These are phyloP conservation scores for Schizosaccharomyces osmophilus DNA, from an alignment of 805 yeast genomes.

Conservation along the genomic window DNA sequence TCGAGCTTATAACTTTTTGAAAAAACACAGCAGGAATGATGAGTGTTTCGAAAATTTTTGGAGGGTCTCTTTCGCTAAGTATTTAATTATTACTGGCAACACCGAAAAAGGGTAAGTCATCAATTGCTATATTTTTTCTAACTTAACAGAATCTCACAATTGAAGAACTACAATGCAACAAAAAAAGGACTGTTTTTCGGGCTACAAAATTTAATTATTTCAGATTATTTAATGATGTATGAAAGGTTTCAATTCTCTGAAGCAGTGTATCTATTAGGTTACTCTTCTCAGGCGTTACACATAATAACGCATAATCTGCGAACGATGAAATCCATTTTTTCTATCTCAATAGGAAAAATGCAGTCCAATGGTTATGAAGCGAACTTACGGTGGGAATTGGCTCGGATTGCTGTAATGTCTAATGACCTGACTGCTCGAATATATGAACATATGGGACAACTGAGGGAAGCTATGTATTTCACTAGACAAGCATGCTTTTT, in stretches of 20 bases:
- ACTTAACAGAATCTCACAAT: neutral
- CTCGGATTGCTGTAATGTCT: neutral
- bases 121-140: neutral
- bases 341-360: neutral
- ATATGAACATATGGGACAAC: neutral
- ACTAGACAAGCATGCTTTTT: neutral
- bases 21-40: neutral
- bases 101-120: neutral
- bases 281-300: neutral
- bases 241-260: neutral
- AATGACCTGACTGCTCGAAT: neutral
- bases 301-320: neutral
- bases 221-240: neutral
- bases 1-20: neutral
- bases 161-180: neutral
- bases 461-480: neutral
- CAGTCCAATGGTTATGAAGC: neutral
- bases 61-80: neutral
- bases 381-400: neutral
- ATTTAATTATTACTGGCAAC: neutral
- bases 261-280: neutral
- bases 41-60: neutral
- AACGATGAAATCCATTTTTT: neutral
- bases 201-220: no score
- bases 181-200: no score